phyloP scores from a whole-genome alignment of 176 grass and related monocot species.

The Paspalum vaginatum region DNA sequence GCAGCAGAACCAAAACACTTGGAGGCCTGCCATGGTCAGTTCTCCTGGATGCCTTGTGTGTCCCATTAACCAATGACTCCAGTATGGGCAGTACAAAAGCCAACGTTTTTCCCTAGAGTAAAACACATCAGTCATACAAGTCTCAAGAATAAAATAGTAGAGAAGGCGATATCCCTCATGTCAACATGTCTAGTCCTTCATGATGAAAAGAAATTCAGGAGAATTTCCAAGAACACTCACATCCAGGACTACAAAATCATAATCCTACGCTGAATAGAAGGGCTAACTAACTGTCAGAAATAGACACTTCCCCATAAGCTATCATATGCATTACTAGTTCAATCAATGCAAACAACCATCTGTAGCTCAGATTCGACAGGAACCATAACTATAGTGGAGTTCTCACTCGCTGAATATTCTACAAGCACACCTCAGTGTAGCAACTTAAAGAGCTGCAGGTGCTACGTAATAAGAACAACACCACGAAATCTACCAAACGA shows the following conservation, averaged over 20 bases:
- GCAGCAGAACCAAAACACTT: constrained; percentile 82
- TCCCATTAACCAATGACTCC: constrained; percentile 84
- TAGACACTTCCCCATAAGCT: neutral
- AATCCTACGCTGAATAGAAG: neutral
- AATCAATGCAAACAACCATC: neutral
- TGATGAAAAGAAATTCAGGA: neutral
- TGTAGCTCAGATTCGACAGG: neutral
- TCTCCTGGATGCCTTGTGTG: constrained; percentile 62
- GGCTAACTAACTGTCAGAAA: neutral
- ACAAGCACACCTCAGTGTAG: neutral
- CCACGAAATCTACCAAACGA: neutral
- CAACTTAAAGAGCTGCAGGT: neutral
- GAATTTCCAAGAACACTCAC: neutral
- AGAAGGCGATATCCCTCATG: neutral
- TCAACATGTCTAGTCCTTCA: neutral
- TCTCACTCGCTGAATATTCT: neutral
- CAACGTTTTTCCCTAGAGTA: constrained; percentile 85
- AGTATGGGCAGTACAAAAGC: constrained; percentile 96
- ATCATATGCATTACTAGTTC: neutral
- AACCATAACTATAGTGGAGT: neutral
- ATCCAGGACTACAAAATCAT: neutral
- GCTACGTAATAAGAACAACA: neutral
- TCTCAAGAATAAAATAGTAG: neutral
- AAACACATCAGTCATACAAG: neutral
- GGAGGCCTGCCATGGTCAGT: constrained; percentile 70